phyloP scores from a whole-genome alignment of 2,329 filamentous ascomycete genomes.

The Botrytis fragariae region DNA sequence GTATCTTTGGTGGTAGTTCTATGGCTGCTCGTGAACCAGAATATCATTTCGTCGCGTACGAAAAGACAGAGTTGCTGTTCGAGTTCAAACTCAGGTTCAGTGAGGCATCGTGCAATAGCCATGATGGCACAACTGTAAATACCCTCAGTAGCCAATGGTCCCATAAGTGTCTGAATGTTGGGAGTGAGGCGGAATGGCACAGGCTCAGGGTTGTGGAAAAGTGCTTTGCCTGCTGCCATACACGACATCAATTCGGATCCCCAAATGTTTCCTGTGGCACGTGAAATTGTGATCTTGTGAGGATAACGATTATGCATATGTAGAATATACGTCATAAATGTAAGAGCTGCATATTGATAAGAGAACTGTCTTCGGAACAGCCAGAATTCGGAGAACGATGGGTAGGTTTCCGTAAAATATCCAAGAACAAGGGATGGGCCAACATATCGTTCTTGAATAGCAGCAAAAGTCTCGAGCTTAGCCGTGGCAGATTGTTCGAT shows the following conservation, averaged over 20 bases:
- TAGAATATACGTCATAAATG: conserved; percentile 98
- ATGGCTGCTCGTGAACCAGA: conserved; percentile 85
- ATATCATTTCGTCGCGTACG: conserved; percentile 96
- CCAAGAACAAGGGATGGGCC: conserved; percentile 77
- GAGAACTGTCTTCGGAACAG: conserved; percentile 96
- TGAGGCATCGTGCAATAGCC: conserved; percentile 92
- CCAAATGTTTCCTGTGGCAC: conserved; percentile 90
- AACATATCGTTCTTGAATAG: conserved; percentile 92
- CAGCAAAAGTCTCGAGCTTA: conserved; percentile 86
- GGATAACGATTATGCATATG: conserved; percentile 96
- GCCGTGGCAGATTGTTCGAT: conserved; percentile 69
- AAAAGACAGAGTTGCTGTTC: conserved; percentile 93
- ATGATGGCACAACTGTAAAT: conserved; percentile 95
- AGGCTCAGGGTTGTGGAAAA: conserved; percentile 92
- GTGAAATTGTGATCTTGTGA: conserved; percentile 89
- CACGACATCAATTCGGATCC: conserved; percentile 89
- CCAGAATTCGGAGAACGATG: conserved; percentile 93
- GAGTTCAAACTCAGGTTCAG: conserved; percentile 85
- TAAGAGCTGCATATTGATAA: conserved; percentile 90
- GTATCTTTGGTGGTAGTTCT: conserved; percentile 62
- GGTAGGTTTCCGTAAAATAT: conserved; percentile 86
- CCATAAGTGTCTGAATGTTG: conserved; percentile 94
- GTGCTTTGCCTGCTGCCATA: conserved; percentile 78
- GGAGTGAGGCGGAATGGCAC: conserved; percentile 97
- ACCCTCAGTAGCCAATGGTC: conserved; percentile 90